Base-by-base conservation (phyloP, 2,329 filamentous ascomycete species). In the Fusarium acutatum region DNA sequence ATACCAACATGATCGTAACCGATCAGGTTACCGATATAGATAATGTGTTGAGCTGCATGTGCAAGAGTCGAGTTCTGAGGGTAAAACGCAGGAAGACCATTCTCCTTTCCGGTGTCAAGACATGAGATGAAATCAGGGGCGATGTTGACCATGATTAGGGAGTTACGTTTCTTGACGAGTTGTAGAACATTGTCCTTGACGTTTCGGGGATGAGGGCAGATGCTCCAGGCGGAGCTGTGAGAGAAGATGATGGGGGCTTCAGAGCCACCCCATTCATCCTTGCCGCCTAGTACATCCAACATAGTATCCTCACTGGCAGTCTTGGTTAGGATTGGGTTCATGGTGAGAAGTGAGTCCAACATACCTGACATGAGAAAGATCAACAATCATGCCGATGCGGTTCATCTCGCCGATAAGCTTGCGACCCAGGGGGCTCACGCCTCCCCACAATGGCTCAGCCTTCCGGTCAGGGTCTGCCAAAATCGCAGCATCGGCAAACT, bases 81-180 rank as follows among this genome's bases (percentile, higher is more conserved):
- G 58, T 92, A 90, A 64, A 88, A 88, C 20, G 91, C 87, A 0
- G 94, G 94, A 10, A 97, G 79, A 1, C 92, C 93, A 46, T 89
- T 88, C 22, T 86, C 83, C 7, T 88, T 85, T 37, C 88, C 86
- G 2, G 87, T 84, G 15, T 89, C 87, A 4, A 88, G 85, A 80
- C 95, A 97, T 34, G 92, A 93, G 69, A 97, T 90, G 80, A 97
- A 98, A 24, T 91, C 91, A 0, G 94, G 94, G 22, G 89, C 86
- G 79, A 97, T 97, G 81, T 97, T 98, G 71, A 98, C 90, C 94
- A 98, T 97, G 60, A 98, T 93, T 15, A 98, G 78, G 7, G 92
- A 93, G 70, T 92, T 89, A 6, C 88, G 90, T 77, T 89, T 81
- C 81, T 93, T 94, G 41, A 98, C 93, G 2, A 96, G 85, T 43